phyloP scores from a whole-genome alignment of 805 yeast genomes.

The Saccharomycopsis fermentans region DNA sequence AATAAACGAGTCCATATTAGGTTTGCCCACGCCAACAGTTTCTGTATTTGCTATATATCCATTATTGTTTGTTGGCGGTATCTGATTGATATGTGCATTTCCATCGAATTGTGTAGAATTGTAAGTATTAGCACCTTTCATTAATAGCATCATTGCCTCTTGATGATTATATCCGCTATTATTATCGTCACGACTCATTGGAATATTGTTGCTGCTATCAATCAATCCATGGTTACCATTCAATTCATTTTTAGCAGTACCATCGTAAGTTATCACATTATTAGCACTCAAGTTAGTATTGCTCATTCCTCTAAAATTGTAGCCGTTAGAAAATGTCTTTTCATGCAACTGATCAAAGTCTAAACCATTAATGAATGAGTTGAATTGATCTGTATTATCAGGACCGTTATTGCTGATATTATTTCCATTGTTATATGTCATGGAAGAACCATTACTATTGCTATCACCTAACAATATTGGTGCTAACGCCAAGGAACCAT shows the following conservation, averaged over 20 bases:
- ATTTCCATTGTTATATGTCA: not conserved
- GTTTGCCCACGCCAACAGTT: not conserved
- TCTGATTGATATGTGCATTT: not conserved
- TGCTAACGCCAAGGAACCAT: conserved; percentile 69
- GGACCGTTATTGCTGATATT: not conserved
- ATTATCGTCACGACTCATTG: not conserved
- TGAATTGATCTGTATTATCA: not conserved
- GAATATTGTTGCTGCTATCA: not conserved
- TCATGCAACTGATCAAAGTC: conserved; percentile 1
- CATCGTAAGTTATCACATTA: not conserved
- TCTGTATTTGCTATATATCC: not conserved
- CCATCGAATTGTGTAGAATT: not conserved
- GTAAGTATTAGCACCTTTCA: not conserved
- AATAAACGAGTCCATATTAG: not conserved
- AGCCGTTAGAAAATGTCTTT: not conserved
- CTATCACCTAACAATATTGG: conserved; percentile 34
- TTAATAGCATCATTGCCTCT: not conserved
- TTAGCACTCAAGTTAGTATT: not conserved
- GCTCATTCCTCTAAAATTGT: not conserved
- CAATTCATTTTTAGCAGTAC: too few relatives aligned
- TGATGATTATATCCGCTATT: not conserved
- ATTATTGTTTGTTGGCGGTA: not conserved
- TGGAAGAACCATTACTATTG: not conserved
- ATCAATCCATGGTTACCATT: not conserved
- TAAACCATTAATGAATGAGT: not conserved